These are phyloP conservation scores for Apiospora rasikravindrae DNA, from an alignment of 2,329 filamentous ascomycete species.

Conservation along the genomic window DNA sequence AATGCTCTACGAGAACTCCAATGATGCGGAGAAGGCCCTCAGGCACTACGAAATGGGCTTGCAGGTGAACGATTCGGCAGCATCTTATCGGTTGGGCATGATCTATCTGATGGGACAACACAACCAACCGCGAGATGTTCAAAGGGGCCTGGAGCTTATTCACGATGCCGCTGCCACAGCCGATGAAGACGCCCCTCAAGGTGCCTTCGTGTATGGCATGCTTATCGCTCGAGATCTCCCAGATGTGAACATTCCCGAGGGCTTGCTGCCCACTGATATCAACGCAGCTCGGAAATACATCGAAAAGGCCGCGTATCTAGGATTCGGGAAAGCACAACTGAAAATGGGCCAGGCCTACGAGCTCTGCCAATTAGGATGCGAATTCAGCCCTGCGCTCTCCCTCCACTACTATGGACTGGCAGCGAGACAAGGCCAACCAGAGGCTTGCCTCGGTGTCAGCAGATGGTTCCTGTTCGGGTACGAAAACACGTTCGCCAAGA, in stretches of 20 bases:
- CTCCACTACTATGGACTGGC: constrained; percentile 96
- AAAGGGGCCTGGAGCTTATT: constrained; percentile 80
- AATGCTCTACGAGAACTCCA: constrained; percentile 96
- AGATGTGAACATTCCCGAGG: constrained; percentile 81
- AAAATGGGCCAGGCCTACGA: constrained; percentile 98
- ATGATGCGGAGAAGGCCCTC: constrained; percentile 89
- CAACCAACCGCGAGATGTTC: constrained; percentile 82
- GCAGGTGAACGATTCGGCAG: constrained; percentile 82
- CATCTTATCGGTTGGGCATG: constrained; percentile 88
- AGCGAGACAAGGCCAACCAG: constrained; percentile 87
- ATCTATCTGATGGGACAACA: constrained; percentile 96
- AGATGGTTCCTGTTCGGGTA: constrained; percentile 99
- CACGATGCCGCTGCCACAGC: constrained; percentile 81
- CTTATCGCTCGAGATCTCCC: constrained; percentile 87
- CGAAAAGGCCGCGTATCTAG: constrained; percentile 93
- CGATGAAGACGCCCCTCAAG: constrained; percentile 96
- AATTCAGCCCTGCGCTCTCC: constrained; percentile 91
- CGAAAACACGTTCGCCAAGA: constrained; percentile 91
- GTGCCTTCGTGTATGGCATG: constrained; percentile 96
- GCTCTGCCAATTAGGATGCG: constrained; percentile 89
- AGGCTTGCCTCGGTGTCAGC: constrained; percentile 94
- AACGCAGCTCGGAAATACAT: constrained; percentile 82
- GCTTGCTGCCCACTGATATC: constrained; percentile 72
- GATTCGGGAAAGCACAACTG: constrained; percentile 93
- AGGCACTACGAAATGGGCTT: constrained; percentile 88